Evolutionary conservation across 331 rosid genomes (phyloP).

Genomic region (Malus hybrid): DNA sequence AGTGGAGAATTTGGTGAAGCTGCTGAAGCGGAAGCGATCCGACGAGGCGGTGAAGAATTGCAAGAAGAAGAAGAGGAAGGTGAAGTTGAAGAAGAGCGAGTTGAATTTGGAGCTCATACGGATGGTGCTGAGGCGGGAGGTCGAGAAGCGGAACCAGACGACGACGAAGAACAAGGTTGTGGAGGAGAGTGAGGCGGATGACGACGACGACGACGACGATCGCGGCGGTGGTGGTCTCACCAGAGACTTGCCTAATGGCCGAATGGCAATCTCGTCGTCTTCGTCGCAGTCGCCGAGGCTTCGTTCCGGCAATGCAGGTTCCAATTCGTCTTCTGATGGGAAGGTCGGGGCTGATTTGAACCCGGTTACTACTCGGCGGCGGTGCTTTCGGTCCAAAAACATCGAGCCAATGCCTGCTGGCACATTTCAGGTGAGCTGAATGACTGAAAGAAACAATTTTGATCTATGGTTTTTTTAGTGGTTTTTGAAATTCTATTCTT

Average conservation of each 20-base stretch:
- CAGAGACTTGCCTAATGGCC: constrained; percentile 81
- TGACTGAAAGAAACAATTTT: not conserved
- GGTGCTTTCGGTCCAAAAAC: constrained; percentile 89
- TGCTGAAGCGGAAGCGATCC: constrained; percentile 44
- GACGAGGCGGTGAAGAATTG: constrained; percentile 20
- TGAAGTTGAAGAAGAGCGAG: constrained; percentile 43
- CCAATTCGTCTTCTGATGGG: constrained; percentile 48
- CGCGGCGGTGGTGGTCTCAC: constrained; percentile 47
- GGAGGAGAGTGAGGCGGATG: constrained; percentile 25
- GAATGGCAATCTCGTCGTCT: constrained; percentile 73
- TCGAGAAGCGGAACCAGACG: constrained; percentile 52
- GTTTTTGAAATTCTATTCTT: not conserved
- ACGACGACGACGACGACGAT: constrained; percentile 36
- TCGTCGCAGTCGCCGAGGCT: constrained; percentile 25
- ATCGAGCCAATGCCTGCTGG: constrained; percentile 53
- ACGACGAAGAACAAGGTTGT: constrained; percentile 5
- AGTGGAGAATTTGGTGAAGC: constrained; percentile 34
- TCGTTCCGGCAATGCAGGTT: constrained; percentile 49
- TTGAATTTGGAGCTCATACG: constrained; percentile 72
- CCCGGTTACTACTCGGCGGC: constrained; percentile 22
- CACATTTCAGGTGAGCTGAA: constrained; percentile 49
- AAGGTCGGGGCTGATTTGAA: constrained; percentile 42
- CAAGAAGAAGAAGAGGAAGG: constrained; percentile 29
- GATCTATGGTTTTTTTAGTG: not conserved
- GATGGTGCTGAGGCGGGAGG: constrained; percentile 79